These are phyloP conservation scores for Emmonsia crescens DNA, from an alignment of 2,329 filamentous ascomycete species.

Conservation along the genomic window DNA sequence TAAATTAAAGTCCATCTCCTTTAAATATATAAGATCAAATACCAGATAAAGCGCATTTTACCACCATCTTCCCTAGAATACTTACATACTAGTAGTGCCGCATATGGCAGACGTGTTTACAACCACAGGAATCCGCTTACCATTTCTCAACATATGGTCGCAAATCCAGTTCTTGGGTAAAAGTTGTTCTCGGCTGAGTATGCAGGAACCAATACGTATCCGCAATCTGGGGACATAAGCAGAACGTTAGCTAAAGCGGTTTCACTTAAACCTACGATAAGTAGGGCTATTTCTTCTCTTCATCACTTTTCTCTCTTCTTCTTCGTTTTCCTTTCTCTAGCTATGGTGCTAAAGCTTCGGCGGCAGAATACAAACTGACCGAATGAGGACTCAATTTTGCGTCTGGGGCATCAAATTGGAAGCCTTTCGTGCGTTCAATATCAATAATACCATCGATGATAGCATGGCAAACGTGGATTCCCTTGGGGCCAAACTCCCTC, in stretches of 20 bases:
- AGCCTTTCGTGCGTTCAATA: slow-evolving; percentile 58
- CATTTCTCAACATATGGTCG: slow-evolving; percentile 78
- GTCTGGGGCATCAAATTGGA: slow-evolving; percentile 45
- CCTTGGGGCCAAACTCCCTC: slow-evolving; percentile 72
- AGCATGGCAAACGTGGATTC: slow-evolving; percentile 71
- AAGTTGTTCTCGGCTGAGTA: slow-evolving; percentile 65
- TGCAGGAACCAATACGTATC: slow-evolving; percentile 79
- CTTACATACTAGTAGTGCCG: too few relatives aligned
- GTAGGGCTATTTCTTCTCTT: background rate
- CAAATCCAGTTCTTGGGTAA: slow-evolving; percentile 72
- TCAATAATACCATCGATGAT: slow-evolving; percentile 81
- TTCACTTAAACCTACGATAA: background rate
- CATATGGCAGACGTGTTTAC: background rate
- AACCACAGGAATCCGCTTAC: slow-evolving; percentile 30
- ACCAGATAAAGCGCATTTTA: background rate
- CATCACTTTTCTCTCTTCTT: background rate
- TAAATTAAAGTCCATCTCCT: background rate
- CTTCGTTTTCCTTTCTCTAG: background rate
- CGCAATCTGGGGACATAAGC: slow-evolving; percentile 52
- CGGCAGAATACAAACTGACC: slow-evolving; percentile 39
- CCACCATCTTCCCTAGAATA: background rate
- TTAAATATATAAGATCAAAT: background rate
- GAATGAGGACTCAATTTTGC: slow-evolving; percentile 64
- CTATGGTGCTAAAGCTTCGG: background rate
- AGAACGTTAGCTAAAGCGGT: background rate